Evolutionary conservation across 1,284 basidiomycete genomes (phyloP), one percentile per base, ranked within the genome.

Genomic region (Takashimella koratensis): DNA sequence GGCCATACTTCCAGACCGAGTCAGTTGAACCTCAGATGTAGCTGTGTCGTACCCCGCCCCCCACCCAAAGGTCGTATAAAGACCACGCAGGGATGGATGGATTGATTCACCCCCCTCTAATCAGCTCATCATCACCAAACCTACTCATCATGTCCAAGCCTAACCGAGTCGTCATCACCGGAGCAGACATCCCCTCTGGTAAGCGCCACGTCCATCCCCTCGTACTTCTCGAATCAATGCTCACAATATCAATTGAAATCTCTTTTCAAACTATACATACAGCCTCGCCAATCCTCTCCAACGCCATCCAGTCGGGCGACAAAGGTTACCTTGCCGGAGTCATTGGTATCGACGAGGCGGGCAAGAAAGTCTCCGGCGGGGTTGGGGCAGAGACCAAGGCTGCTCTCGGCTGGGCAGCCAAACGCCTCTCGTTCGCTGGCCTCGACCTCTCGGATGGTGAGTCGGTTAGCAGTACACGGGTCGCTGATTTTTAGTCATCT

Each of bases 371-470:
- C 54, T 81, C 88, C 51, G 82, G 86, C 3, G 84, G 82, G 5
- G 87, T 88, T 3, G 85, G 84, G 65, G 88, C 87, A 2, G 80
- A 84, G 58, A 87, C 87, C 0, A 80, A 87, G 70, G 81, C 79
- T 46, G 77, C 82, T 12, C 82, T 81, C 64, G 87, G 88, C 51
- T 84, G 85, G 60, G 86, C 87, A 5, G 80, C 83, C 59, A 86
- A 46, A 24, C 42, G 57, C 2, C 36, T 58, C 2, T n/a, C 20
- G 8, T 43, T 42, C 19, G 43, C 43, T 19, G 57, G 53, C n/a
- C 53, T 58, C 10, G 57, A 58, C 36, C 49, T 58, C 11, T 54
- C 53, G 16, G 57, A 58, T 20, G 57, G 57, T 58, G 20, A 19
- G 48, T 22, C n/a, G n/a, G n/a, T n/a, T n/a, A n/a, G 30, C 30